phyloP scores from a whole-genome alignment of 2,329 filamentous ascomycete species.

The Neophaeococcomyces mojaviensis region DNA sequence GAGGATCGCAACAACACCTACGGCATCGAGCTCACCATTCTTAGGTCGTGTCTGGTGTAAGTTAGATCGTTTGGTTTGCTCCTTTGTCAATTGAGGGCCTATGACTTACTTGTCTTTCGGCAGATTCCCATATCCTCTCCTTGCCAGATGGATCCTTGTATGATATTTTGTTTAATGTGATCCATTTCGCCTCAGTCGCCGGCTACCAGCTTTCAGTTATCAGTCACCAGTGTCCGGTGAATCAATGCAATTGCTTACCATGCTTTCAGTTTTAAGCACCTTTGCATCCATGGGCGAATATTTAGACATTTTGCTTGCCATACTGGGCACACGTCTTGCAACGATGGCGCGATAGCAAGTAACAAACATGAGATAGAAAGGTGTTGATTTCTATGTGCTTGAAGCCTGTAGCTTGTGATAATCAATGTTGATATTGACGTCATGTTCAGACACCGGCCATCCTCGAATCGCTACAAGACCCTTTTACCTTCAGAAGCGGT shows the following conservation, averaged over 20 bases:
- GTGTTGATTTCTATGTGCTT: neutral
- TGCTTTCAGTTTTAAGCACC: slow-evolving; percentile 16
- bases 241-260: slow-evolving; percentile 13
- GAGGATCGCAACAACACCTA: slow-evolving; percentile 50
- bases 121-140: slow-evolving; percentile 38
- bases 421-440: too few species aligned
- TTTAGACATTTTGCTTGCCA: slow-evolving; percentile 21
- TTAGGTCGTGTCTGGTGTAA: slow-evolving; percentile 12
- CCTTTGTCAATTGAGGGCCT: too few species aligned
- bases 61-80: too few species aligned
- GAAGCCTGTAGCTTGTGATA: neutral
- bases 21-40: slow-evolving; percentile 51
- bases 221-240: slow-evolving; percentile 2
- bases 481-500: too few species aligned
- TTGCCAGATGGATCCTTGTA: slow-evolving; percentile 38
- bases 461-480: too few species aligned
- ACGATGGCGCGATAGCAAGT: neutral
- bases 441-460: too few species aligned
- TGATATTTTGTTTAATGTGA: slow-evolving; percentile 34
- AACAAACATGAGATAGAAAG: neutral
- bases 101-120: slow-evolving; percentile 35
- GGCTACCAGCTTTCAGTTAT: slow-evolving; percentile 59
- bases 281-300: slow-evolving; percentile 20
- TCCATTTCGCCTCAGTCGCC: slow-evolving; percentile 42
- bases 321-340: slow-evolving; percentile 4